Evolutionary conservation across 192 early-diverging fungal species (phyloP).

Genomic region (Diversispora epigaea): DNA sequence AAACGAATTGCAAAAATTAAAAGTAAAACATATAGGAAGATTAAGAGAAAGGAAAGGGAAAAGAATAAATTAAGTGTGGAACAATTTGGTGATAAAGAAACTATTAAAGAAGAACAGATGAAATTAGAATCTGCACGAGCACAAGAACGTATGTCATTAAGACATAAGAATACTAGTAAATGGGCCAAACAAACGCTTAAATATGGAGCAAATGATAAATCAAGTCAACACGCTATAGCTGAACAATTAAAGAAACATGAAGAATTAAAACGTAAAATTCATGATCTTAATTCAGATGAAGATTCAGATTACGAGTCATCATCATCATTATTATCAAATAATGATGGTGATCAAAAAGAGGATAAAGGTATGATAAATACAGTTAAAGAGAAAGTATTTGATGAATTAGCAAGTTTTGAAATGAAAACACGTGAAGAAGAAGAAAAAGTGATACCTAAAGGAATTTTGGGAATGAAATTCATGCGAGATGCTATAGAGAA

Average conservation of each 20-base stretch:
- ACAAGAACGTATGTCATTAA: conserved; percentile 87
- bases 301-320: conserved; percentile 35
- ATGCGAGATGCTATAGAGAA: conserved; percentile 84
- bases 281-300: conserved; percentile 66
- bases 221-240: conserved; percentile 73
- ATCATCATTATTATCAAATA: no score
- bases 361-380: conserved; percentile 49
- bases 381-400: conserved; percentile 41
- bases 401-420: conserved; percentile 57
- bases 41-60: conserved; percentile 78
- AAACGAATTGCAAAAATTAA: conserved; percentile 97
- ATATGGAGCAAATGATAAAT: conserved; percentile 56
- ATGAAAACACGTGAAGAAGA: conserved; percentile 44
- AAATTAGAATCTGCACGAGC: conserved; percentile 79
- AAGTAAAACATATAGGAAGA: conserved; percentile 90
- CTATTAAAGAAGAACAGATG: conserved; percentile 62
- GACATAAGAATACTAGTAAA: conserved; percentile 94
- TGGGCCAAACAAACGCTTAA: conserved; percentile 88
- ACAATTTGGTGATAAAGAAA: conserved; percentile 65
- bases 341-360: conserved; percentile 41
- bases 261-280: conserved; percentile 77
- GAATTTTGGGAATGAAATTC: conserved; percentile 95
- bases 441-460: conserved; percentile 57
- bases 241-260: conserved; percentile 84
- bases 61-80: conserved; percentile 54